Evolutionary conservation across 2,329 filamentous ascomycete genomes (phyloP).

Genomic region (Penicillium expansum): DNA sequence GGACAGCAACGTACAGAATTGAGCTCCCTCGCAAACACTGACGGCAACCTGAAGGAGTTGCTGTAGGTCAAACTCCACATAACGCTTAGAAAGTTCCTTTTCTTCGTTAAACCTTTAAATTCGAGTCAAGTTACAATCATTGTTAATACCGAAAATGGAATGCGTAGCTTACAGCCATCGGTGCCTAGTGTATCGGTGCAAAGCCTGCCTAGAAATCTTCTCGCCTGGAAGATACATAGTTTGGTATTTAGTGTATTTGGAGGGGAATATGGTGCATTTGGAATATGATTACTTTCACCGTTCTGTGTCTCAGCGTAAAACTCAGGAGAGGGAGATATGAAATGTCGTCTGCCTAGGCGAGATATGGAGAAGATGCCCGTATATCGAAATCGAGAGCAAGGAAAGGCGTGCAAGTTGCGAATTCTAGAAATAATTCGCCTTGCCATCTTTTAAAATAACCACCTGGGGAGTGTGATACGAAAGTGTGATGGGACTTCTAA

Average conservation of each 20-base stretch:
- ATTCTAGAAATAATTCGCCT: not conserved
- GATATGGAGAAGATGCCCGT: too few species aligned
- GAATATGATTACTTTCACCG: not conserved
- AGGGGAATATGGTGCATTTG: not conserved
- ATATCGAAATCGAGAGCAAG: not conserved
- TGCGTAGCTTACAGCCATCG: constrained; percentile 18
- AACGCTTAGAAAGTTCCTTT: constrained; percentile 28
- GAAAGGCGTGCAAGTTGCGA: not conserved
- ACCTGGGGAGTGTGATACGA: too few species aligned
- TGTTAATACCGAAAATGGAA: not conserved
- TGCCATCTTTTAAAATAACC: too few species aligned
- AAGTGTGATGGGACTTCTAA: too few species aligned
- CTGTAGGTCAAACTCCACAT: constrained; percentile 30
- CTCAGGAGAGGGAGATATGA: not conserved
- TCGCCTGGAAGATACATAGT: not conserved
- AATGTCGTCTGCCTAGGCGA: not conserved
- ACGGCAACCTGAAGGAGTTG: constrained; percentile 27
- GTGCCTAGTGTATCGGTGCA: constrained; percentile 20
- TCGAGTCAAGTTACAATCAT: not conserved
- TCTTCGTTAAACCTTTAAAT: constrained; percentile 29
- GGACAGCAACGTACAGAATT: constrained; percentile 21
- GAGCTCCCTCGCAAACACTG: constrained; percentile 25
- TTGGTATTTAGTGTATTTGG: not conserved
- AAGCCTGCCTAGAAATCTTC: constrained; percentile 12
- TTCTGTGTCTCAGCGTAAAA: not conserved